Percentiles rank a stretch among this genome's conserved stretches.
phyloP scores from a whole-genome alignment of 257 asterid genomes.

The Ocimum tenuiflorum region DNA sequence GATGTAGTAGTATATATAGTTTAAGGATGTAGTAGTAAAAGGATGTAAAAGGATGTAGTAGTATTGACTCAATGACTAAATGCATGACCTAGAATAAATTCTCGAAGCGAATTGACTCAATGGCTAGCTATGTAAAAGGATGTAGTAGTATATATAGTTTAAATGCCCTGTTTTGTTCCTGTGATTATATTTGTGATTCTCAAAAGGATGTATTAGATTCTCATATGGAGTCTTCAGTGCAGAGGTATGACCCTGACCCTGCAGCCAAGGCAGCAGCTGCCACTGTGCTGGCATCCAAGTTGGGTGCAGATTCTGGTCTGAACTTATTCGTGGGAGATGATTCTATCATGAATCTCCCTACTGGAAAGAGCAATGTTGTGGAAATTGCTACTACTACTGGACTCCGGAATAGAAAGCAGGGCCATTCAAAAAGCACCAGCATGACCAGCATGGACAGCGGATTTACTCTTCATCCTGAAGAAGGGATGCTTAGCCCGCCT shows the following conservation, averaged over 20 bases:
- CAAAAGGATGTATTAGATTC: slow-evolving; percentile 9
- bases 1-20: background rate
- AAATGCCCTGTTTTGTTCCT: background rate
- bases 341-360: slow-evolving; percentile 25
- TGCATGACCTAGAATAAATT: background rate
- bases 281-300: slow-evolving; percentile 64
- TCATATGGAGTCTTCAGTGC: slow-evolving; percentile 36
- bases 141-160: background rate
- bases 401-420: slow-evolving; percentile 50
- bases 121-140: slow-evolving; percentile 1
- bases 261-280: slow-evolving; percentile 88
- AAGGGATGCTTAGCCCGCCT: slow-evolving; percentile 29
- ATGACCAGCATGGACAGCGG: slow-evolving; percentile 25
- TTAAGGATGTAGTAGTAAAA: no score
- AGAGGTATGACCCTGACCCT: slow-evolving; percentile 84
- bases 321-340: slow-evolving; percentile 57
- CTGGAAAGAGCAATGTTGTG: slow-evolving; percentile 56
- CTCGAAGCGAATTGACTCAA: background rate
- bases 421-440: slow-evolving; percentile 27
- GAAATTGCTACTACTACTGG: slow-evolving; percentile 44
- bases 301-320: slow-evolving; percentile 73
- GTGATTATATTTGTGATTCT: background rate
- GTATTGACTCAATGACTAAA: background rate
- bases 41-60: background rate
- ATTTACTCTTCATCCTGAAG: slow-evolving; percentile 29